phyloP scores from a whole-genome alignment of 345 rosid genomes.

The Punica granatum region DNA sequence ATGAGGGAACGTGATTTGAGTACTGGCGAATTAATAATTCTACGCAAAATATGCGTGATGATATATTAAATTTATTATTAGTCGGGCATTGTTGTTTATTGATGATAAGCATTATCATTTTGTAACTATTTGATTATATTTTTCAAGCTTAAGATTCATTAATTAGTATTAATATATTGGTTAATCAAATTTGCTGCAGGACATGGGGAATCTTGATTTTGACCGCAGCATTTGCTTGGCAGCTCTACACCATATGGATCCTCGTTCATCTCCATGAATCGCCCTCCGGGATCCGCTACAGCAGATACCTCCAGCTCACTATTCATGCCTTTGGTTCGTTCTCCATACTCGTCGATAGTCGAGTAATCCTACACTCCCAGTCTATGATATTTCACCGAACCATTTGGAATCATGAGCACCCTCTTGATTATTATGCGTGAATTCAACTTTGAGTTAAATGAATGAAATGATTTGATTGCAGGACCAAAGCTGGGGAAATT shows the following conservation, averaged over 20 bases:
- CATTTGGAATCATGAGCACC: neutral
- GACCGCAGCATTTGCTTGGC: constrained; percentile 64
- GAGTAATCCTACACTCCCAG: neutral
- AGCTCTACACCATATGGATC: constrained; percentile 60
- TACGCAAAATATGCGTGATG: too few relatives aligned
- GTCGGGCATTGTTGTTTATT: too few relatives aligned
- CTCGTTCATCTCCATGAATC: constrained; percentile 81
- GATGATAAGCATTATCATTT: too few relatives aligned
- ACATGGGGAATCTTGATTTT: constrained; percentile 57
- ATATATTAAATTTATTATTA: too few relatives aligned
- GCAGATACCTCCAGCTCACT: constrained; percentile 46
- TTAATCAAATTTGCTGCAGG: too few relatives aligned
- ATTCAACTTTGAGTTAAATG: too few relatives aligned
- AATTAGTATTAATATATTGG: neutral
- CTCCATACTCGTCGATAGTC: neutral
- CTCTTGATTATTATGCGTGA: neutral
- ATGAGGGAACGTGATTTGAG: too few relatives aligned
- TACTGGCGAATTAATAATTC: too few relatives aligned
- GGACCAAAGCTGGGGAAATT: constrained; percentile 47
- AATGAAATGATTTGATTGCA: too few relatives aligned
- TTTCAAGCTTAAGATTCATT: neutral
- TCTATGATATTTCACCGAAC: neutral
- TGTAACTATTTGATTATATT: too few relatives aligned
- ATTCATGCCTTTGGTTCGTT: constrained; percentile 44
- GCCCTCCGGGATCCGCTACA: constrained; percentile 35